Base-by-base conservation (phyloP, 2,329 filamentous ascomycete genomes). In the Calonectria pauciramosa region DNA sequence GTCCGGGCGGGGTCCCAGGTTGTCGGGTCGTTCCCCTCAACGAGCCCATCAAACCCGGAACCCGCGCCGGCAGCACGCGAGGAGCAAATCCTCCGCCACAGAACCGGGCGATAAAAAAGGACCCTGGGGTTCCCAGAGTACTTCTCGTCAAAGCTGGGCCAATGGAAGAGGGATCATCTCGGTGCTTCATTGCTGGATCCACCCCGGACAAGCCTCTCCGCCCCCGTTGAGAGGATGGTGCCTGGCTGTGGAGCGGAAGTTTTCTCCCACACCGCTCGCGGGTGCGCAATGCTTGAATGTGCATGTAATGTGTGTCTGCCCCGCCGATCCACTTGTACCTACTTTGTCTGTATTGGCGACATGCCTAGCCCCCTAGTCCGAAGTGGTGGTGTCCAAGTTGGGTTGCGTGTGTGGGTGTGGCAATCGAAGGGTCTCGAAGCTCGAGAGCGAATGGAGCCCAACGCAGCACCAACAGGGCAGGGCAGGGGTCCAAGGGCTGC, bases 21-120 rank as follows among this genome's bases (percentile, higher is more conserved):
- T 72, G 52, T 34, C 59, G 65, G 77, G 71, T 67, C 70, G 34
- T 41, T 41, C 56, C 34, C 54, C 28, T 14, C 32, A 44, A 3
- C 20, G 23, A 23, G 20, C 14, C 47, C 23, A 44, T 26, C 56
- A 26, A 8, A 23, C 11, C 28, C 49, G 41, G 70, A 66, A 38
- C n/a, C 26, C 28, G 32, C 54, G 47, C 65, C 49, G 30, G 11
- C 10, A 20, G 28, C 16, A 44, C 28, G 32, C 28, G 36, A 77
- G 79, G 79, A 81, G 78, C n/a, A 79, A 81, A 77, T 59, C 72
- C 78, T 79, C 79, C 79, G 73, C 68, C 63, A 44, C 16, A 20
- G 66, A 34, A 7, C 14, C 67, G 23, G 26, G n/a, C 36, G 14
- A 28, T 30, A 63, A 59, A 63, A 41, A 30, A n/a, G 54, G 60